Conservation (phyloP, 148 eudicot genomes). For the Pharnaceum exiguum region DNA sequence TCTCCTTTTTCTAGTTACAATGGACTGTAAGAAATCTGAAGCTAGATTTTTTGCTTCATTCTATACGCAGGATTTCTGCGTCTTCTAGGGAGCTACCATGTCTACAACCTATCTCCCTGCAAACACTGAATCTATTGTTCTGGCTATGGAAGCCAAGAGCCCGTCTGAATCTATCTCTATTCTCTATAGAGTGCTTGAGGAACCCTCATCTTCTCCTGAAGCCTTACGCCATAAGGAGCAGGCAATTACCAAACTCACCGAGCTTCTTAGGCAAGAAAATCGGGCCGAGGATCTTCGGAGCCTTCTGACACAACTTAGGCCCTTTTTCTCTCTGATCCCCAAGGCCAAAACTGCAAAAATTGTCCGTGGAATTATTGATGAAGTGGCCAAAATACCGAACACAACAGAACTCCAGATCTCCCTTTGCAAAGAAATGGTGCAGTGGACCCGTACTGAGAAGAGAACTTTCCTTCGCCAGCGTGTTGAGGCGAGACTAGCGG, state of each 20-base stretch:
- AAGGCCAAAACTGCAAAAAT: conserved; percentile 49
- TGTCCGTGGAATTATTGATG: conserved; percentile 47
- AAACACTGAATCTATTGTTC: conserved; percentile 37
- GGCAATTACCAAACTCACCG: conserved; percentile 39
- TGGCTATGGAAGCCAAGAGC: conserved; percentile 36
- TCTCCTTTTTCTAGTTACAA: too few relatives aligned
- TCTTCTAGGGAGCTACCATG: conserved; percentile 16
- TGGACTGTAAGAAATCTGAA: too few relatives aligned
- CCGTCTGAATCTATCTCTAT: conserved; percentile 37
- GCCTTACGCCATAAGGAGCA: conserved; percentile 37
- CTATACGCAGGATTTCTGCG: neutral
- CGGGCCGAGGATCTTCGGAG: conserved; percentile 36
- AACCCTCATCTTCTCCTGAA: conserved; percentile 42
- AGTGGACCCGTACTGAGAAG: conserved; percentile 43
- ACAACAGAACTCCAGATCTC: conserved; percentile 43
- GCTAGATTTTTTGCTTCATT: too few relatives aligned
- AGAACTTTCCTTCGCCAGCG: conserved; percentile 43
- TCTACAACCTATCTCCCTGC: conserved; percentile 30
- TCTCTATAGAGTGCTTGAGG: conserved; percentile 36
- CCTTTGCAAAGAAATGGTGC: conserved; percentile 48
- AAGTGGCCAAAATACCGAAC: conserved; percentile 42
- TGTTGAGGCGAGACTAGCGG: conserved; percentile 42
- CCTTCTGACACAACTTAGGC: conserved; percentile 39
- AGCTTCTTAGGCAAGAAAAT: conserved; percentile 36
- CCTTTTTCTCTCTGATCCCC: conserved; percentile 35